These are phyloP conservation scores for Lipomyces yamanashiensis DNA, from an alignment of 805 yeast genomes.

Conservation along the genomic window DNA sequence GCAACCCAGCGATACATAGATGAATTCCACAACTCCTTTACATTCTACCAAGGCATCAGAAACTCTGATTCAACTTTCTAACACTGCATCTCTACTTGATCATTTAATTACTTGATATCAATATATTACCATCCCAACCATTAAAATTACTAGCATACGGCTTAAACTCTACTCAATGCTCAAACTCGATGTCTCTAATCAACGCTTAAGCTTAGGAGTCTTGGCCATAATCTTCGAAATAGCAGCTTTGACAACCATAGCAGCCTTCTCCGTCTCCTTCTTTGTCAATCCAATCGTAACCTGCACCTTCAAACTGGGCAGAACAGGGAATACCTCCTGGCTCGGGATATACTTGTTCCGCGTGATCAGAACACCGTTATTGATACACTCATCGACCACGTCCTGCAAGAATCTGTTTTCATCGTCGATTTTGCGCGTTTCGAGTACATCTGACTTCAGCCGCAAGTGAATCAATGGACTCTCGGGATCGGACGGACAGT, in stretches of 20 bases:
- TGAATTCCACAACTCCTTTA: conserved; percentile 6
- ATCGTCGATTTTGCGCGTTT: conserved; percentile 48
- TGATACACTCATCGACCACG: conserved; percentile 62
- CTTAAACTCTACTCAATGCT: background rate
- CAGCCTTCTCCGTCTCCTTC: conserved; percentile 53
- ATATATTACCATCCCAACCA: no score
- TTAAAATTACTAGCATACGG: no score
- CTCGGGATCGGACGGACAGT: conserved; percentile 40
- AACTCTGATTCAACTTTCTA: conserved; percentile 7
- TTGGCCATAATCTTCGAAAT: conserved; percentile 37
- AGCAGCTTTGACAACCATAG: conserved; percentile 40
- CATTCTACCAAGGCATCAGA: conserved; percentile 8
- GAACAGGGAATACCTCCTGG: conserved; percentile 74
- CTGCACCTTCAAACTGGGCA: conserved; percentile 62
- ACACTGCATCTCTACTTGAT: background rate
- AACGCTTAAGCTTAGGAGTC: conserved; percentile 28
- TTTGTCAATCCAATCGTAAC: conserved; percentile 54
- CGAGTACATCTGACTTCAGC: conserved; percentile 51
- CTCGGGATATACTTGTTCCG: conserved; percentile 67
- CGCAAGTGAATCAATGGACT: conserved; percentile 76
- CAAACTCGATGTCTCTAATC: background rate
- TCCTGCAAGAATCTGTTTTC: conserved; percentile 68
- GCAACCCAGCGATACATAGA: conserved; percentile 7
- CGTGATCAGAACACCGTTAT: conserved; percentile 61
- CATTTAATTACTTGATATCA: no score